These are phyloP conservation scores for Eucalyptus marginata DNA, from an alignment of 345 rosid genomes.

Conservation along the genomic window DNA sequence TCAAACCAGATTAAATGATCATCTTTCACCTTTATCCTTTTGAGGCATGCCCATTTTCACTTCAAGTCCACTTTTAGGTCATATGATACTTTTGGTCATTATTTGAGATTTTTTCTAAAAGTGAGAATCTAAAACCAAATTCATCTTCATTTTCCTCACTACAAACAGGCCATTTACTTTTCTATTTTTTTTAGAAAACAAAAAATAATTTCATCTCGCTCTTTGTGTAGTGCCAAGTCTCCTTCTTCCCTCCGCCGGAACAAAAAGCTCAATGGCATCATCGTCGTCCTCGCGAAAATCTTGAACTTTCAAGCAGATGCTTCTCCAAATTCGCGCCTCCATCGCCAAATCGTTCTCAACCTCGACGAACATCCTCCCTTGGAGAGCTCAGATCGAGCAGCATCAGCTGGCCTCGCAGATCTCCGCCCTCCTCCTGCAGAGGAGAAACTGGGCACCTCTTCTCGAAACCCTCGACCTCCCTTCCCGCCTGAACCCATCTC, in stretches of 20 bases:
- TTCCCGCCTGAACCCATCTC: slow-evolving; percentile 25
- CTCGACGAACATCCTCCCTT: slow-evolving; percentile 14
- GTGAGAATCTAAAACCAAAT: not conserved
- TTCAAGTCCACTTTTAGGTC: no score
- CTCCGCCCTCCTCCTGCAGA: slow-evolving; percentile 48
- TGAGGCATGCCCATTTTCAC: no score
- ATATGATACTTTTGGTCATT: no score
- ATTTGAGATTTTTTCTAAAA: no score
- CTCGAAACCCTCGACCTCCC: slow-evolving; percentile 27
- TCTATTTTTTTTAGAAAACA: not conserved
- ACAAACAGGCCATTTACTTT: not conserved
- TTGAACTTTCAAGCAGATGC: not conserved
- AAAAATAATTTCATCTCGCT: not conserved
- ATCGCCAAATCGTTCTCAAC: slow-evolving; percentile 18
- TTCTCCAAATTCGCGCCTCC: not conserved
- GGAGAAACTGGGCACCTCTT: slow-evolving; percentile 30
- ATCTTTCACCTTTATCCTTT: no score
- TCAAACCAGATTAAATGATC: no score
- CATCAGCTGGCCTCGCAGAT: slow-evolving; percentile 29
- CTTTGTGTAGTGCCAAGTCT: not conserved
- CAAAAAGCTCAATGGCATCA: not conserved
- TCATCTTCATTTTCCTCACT: not conserved
- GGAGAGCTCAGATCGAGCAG: slow-evolving; percentile 40
- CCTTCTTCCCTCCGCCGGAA: not conserved
- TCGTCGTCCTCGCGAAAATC: not conserved